Conservation (phyloP, 768 basidiomycete genomes). For the Tremella yokohamensis region DNA sequence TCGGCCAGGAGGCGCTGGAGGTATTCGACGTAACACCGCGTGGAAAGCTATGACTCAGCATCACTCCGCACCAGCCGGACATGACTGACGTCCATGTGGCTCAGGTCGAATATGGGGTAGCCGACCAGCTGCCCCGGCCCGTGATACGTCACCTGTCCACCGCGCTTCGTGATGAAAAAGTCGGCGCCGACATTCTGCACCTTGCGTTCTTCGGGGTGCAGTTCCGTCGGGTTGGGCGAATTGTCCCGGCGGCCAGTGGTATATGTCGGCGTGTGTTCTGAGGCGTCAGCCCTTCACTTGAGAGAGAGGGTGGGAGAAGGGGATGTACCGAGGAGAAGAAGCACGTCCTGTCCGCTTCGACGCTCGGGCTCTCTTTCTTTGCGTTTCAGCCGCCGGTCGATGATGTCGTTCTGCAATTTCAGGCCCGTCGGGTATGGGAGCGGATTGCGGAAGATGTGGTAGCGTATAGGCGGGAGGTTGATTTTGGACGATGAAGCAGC, state of each 20-base stretch:
- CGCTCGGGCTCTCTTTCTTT: conserved; percentile 11
- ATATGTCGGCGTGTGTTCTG: conserved; percentile 87
- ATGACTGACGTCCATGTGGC: conserved; percentile 68
- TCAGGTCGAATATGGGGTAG: conserved; percentile 87
- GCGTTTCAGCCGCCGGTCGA: conserved; percentile 30
- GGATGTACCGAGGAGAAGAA: conserved; percentile 47
- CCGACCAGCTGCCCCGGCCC: conserved; percentile 96
- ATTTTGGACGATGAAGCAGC: too few relatives aligned
- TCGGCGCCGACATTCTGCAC: conserved; percentile 79
- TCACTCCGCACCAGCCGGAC: conserved; percentile 15
- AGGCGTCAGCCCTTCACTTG: conserved; percentile 14
- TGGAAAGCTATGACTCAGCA: conserved; percentile 28
- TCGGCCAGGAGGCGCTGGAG: conserved; percentile 69
- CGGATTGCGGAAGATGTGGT: conserved; percentile 73
- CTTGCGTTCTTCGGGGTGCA: conserved; percentile 62
- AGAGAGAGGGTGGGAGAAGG: neutral
- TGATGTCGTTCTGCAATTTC: conserved; percentile 51
- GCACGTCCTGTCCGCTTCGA: conserved; percentile 41
- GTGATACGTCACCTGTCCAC: conserved; percentile 94
- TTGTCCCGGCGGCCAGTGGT: conserved; percentile 85
- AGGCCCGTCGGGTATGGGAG: conserved; percentile 63
- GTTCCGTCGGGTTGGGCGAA: conserved; percentile 53
- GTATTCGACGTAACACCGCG: conserved; percentile 67
- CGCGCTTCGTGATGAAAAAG: conserved; percentile 73
- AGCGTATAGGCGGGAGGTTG: conserved; percentile 48